phyloP scores from a whole-genome alignment of 148 eudicot species.

The Camellia japonica region DNA sequence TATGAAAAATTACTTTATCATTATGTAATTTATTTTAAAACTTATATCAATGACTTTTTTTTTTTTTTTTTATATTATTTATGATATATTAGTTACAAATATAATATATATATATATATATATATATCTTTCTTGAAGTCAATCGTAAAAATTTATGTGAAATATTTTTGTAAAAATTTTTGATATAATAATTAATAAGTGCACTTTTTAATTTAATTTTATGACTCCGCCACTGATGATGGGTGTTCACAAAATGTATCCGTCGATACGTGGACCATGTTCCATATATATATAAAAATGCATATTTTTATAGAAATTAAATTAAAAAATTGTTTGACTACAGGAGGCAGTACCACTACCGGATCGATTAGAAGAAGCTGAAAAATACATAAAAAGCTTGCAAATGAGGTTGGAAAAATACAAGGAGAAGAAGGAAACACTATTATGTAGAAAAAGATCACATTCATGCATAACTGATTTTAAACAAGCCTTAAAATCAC shows the following conservation, averaged over 20 bases:
- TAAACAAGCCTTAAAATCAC: slow-evolving; percentile 17
- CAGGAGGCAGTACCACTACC: slow-evolving; percentile 47
- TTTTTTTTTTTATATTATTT: too few species aligned
- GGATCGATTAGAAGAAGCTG: slow-evolving; percentile 63
- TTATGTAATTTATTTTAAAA: too few species aligned
- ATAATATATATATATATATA: too few species aligned
- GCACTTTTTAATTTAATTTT: too few species aligned
- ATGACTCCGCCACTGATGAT: background rate
- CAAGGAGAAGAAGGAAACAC: slow-evolving; percentile 38
- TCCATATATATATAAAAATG: background rate
- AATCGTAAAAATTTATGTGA: too few species aligned
- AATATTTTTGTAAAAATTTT: too few species aligned
- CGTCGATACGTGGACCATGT: background rate
- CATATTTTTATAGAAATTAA: background rate
- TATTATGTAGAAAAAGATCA: slow-evolving; percentile 4
- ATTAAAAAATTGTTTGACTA: background rate
- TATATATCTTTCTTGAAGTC: too few species aligned
- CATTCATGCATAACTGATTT: background rate
- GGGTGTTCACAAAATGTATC: background rate
- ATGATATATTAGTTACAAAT: too few species aligned
- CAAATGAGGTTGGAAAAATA: slow-evolving; percentile 38
- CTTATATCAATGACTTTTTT: too few species aligned
- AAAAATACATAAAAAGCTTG: slow-evolving; percentile 52
- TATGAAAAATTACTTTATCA: too few species aligned
- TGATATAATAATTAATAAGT: too few species aligned